Conservation (phyloP, 2,329 filamentous ascomycete species). For the Exophiala sideris region DNA sequence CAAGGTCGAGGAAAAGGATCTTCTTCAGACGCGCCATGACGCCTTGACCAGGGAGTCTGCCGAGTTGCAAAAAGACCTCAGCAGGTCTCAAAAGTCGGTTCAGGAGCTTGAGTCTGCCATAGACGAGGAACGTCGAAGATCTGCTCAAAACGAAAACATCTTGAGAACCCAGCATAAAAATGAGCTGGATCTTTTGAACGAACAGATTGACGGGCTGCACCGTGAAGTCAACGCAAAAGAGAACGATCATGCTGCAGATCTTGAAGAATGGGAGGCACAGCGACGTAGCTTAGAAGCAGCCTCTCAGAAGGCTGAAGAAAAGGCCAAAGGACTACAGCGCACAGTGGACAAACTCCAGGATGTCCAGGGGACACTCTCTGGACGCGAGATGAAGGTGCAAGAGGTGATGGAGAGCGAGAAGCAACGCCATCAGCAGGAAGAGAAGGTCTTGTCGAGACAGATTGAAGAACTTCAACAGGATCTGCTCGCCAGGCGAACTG, state of each 20-base stretch:
- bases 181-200: constrained; percentile 54
- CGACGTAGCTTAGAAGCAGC: constrained; percentile 64
- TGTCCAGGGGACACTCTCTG: constrained; percentile 63
- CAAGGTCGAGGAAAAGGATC: constrained; percentile 61
- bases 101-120: constrained; percentile 49
- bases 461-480: constrained; percentile 71
- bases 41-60: constrained; percentile 63
- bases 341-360: constrained; percentile 69
- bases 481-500: constrained; percentile 63
- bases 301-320: constrained; percentile 64
- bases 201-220: constrained; percentile 60
- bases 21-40: constrained; percentile 67
- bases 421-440: constrained; percentile 68
- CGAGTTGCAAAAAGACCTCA: constrained; percentile 63
- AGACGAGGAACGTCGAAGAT: constrained; percentile 55
- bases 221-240: constrained; percentile 67
- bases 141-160: constrained; percentile 59
- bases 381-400: constrained; percentile 65
- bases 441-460: constrained; percentile 67
- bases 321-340: constrained; percentile 63
- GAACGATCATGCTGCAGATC: constrained; percentile 66
- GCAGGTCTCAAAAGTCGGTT: constrained; percentile 43
- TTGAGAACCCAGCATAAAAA: constrained; percentile 54
- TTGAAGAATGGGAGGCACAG: constrained; percentile 69
- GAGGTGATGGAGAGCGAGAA: constrained; percentile 67